Evolutionary conservation across 352 stramenopile species (phyloP).

Genomic region (Globisporangium takayamanum): DNA sequence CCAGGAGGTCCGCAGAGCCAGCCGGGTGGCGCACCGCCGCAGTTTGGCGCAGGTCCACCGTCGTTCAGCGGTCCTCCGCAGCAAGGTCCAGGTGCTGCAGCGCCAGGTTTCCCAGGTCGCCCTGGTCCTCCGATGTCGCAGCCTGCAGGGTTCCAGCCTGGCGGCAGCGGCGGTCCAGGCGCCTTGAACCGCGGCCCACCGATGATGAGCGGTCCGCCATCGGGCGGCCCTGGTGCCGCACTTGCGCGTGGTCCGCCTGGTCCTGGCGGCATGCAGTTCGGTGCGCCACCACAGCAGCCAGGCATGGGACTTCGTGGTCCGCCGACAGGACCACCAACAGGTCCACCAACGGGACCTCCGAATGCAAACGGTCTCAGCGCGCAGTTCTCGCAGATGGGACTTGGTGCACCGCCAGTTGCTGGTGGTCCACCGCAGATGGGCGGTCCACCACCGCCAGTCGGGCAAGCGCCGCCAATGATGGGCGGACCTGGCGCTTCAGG

Average conservation of each 20-base stretch:
- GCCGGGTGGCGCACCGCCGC: conserved; percentile 10
- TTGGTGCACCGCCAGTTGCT: conserved; percentile 28
- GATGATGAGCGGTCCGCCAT: conserved; percentile 22
- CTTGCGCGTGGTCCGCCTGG: conserved; percentile 16
- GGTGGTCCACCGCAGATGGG: conserved; percentile 24
- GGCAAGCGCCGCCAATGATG: conserved; percentile 9
- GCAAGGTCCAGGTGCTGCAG: conserved; percentile 3
- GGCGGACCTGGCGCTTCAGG: conserved; percentile 3
- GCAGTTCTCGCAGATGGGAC: conserved; percentile 67
- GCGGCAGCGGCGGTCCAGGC: neutral
- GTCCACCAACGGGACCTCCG: conserved; percentile 9
- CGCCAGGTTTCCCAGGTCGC: conserved; percentile 13
- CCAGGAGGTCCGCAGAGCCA: conserved; percentile 16
- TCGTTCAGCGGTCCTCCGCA: conserved; percentile 5
- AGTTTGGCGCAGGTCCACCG: conserved; percentile 12
- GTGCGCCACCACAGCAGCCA: conserved; percentile 10
- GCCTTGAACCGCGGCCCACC: conserved; percentile 13
- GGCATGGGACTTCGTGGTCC: conserved; percentile 13
- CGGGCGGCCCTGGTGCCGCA: conserved; percentile 1
- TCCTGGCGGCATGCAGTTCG: conserved; percentile 10
- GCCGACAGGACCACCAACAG: conserved; percentile 9
- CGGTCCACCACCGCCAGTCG: conserved; percentile 7
- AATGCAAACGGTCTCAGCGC: conserved; percentile 32
- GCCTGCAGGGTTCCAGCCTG: conserved; percentile 13
- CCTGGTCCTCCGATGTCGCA: conserved; percentile 16